Base-by-base conservation (phyloP, 495 filamentous ascomycete genomes). In the Penicillium antarcticum region DNA sequence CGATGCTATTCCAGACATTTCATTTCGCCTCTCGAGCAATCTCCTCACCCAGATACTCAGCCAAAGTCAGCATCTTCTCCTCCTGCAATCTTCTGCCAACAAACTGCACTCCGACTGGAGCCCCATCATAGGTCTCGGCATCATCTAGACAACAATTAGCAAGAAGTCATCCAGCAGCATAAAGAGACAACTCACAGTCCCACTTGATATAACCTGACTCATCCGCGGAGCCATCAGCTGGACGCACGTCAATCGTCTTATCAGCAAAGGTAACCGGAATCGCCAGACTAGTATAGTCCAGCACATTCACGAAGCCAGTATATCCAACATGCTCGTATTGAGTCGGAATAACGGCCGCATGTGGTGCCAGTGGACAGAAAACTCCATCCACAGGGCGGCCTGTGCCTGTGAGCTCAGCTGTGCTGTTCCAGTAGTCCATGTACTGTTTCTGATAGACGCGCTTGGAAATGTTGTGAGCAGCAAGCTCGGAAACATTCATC, bases 371-470 rank as follows among this genome's bases (percentile, higher is more conserved):
- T 13, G 78, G 70, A 54, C 69, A 69, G 29, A 84, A 72, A 2
- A 84, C 31, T 18, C 71, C 80, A 50, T 84, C 80, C 11, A 80
- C 77, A 0, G 82, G 80, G 32, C 80, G 67, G 11, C 81, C 82
- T 2, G 80, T 86, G 9, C 73, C 71, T 1, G 81, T 86, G 13
- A 69, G 31, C 17, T 70, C 55, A 1, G 64, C 67, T 0, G 84
- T 88, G 37, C 66, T 78, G 55, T 86, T 83, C 85, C 85, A 88
- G 65, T 86, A 87, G 29, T 85, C 82, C 75, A 84, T 75, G 53
- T 87, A 87, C 38, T 76, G 72, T 57, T 84, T 85, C 62, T 83
- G 80, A 45, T 78, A 77, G 38, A 80, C 68, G 9, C 84, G 74
- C 52, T 82, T 80, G n/a, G 65, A 57, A 10, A 87, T 66, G 47